Evolutionary conservation across 129 eudicot species (phyloP).

Genomic region (Smallanthus sonchifolius): DNA sequence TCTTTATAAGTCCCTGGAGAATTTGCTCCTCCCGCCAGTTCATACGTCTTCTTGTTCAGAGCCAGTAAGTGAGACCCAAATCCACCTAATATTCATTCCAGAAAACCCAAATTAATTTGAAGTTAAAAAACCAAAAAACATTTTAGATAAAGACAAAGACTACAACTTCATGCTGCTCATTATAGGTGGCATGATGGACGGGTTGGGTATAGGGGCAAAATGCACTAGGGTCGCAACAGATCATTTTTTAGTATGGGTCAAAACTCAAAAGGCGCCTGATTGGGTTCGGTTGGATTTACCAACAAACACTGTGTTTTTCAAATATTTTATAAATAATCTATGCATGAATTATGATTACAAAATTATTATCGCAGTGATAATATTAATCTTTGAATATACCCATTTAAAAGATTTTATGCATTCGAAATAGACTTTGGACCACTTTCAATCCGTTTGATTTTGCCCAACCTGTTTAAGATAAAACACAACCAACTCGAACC

Average conservation of each 20-base stretch:
- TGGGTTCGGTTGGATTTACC: background rate
- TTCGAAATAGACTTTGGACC: background rate
- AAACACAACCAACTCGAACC: background rate
- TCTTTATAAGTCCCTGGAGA: slow-evolving; percentile 60
- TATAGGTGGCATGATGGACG: background rate
- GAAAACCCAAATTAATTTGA: background rate
- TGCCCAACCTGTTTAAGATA: background rate
- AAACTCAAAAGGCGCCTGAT: background rate
- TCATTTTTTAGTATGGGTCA: background rate
- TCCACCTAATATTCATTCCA: slow-evolving; percentile 45
- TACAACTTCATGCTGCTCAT: background rate
- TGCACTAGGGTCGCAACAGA: background rate
- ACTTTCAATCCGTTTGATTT: background rate
- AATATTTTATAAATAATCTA: background rate
- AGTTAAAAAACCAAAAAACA: slow-evolving; percentile 3
- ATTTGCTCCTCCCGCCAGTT: slow-evolving; percentile 50
- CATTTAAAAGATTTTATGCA: background rate
- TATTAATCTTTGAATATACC: background rate
- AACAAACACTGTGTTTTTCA: background rate
- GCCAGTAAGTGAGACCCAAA: slow-evolving; percentile 68
- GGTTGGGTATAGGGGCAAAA: background rate
- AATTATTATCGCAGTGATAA: background rate
- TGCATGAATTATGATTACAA: background rate
- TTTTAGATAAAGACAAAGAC: background rate
- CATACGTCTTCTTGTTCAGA: slow-evolving; percentile 65